These are phyloP conservation scores for Penicillium canescens DNA, from an alignment of 495 filamentous ascomycete genomes.

Conservation along the genomic window DNA sequence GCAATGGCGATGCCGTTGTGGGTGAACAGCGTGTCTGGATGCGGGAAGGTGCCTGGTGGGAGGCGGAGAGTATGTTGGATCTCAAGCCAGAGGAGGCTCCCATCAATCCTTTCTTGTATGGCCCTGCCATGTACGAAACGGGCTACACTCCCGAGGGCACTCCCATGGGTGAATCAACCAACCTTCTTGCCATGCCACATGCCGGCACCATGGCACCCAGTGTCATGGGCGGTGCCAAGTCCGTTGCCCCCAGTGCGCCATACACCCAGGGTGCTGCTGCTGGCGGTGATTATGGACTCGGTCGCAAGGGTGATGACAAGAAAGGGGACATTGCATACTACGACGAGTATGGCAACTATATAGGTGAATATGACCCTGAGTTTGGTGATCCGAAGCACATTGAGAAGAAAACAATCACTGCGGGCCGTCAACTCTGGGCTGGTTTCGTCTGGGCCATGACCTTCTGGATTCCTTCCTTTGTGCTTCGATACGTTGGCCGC, in stretches of 20 bases:
- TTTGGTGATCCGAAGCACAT: constrained; percentile 74
- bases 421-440: constrained; percentile 74
- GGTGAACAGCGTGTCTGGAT: constrained; percentile 94
- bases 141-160: constrained; percentile 28
- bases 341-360: constrained; percentile 54
- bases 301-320: constrained; percentile 77
- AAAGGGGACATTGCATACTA: constrained; percentile 69
- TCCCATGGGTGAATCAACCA: constrained; percentile 58
- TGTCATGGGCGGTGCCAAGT: constrained; percentile 56
- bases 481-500: constrained; percentile 76
- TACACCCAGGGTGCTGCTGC: constrained; percentile 47
- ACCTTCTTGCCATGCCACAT: constrained; percentile 60
- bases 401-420: constrained; percentile 63
- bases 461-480: constrained; percentile 92
- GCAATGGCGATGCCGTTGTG: constrained; percentile 92
- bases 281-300: constrained; percentile 83
- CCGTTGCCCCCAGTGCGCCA: constrained; percentile 69
- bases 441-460: constrained; percentile 80
- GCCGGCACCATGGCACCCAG: constrained; percentile 63
- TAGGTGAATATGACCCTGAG: constrained; percentile 69
- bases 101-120: constrained; percentile 35
- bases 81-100: constrained; percentile 64
- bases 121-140: constrained; percentile 33
- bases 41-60: constrained; percentile 93
- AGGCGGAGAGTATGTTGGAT: constrained; percentile 95